Evolutionary conservation across 257 asterid species (phyloP), one percentile per base, ranked within the genome.

Genomic region (Perilla frutescens): DNA sequence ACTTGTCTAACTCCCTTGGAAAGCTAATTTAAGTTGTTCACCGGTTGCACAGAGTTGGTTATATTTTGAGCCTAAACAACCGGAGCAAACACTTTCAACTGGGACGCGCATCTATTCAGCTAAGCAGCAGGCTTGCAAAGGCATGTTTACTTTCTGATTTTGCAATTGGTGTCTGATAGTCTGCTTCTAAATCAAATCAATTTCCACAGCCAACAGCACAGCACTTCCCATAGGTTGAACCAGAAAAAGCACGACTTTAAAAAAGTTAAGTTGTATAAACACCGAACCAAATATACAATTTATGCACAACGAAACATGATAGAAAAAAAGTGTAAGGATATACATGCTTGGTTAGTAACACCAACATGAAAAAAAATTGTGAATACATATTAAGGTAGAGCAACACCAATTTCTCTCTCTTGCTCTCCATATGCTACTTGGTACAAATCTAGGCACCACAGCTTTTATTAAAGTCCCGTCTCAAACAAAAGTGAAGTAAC

Each of bases 1-100:
- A 15, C 8, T 14, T 40, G 12, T 40, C n/a, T 62, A 39, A 62
- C 36, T 62, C 37, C 5, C 5, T 1, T 9, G 20, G 20, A 34
- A 11, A 66, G 48, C 61, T 49, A 29, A 69, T 56, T 70, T 14
- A 32, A 41, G 55, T 54, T 40, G 43, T 58, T 37, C 37, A 51
- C 11, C 26, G 7, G 4, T 49, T 34, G 51, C 58, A 44, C 31
- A 2, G 31, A n/a, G 76, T 8, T 14, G 14, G 50, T 37, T 32
- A 8, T 60, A 63, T 14, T 20, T 60, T 60, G 62, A 64, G 62
- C 15, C 62, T 48, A 49, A 72, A 37, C 43, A 49, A 11, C 62
- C 49, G 66, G 44, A 59, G 44, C 58, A 32, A 13, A 62, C 6
- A 61, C 6, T 48, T 31, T 13, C 26, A 62, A 48, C 53, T 3